phyloP scores from a whole-genome alignment of 192 early-diverging fungal genomes.

The Coemansia sp. region DNA sequence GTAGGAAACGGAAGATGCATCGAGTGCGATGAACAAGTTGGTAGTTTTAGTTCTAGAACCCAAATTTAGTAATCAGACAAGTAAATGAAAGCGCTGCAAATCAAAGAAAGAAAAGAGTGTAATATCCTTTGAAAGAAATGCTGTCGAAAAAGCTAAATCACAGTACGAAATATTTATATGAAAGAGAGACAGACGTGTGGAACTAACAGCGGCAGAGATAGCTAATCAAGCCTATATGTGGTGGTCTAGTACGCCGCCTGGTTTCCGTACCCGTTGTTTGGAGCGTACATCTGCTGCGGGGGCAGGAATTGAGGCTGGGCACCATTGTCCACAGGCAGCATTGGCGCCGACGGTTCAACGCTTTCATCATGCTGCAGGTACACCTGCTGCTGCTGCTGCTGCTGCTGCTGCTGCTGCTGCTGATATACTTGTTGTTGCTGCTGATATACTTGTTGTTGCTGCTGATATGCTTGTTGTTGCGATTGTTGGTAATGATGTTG shows the following conservation, averaged over 20 bases:
- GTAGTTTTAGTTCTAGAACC: background rate
- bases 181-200: too few species aligned
- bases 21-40: conserved; percentile 29
- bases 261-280: conserved; percentile 32
- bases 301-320: conserved; percentile 18
- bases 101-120: too few species aligned
- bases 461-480: conserved; percentile 11
- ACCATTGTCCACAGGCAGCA: conserved; percentile 4
- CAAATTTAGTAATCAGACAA: background rate
- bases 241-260: conserved; percentile 8
- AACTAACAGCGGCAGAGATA: too few species aligned
- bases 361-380: background rate
- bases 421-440: conserved; percentile 13
- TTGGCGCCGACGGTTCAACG: conserved; percentile 30
- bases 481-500: conserved; percentile 12
- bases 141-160: too few species aligned
- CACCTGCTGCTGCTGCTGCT: conserved; percentile 17
- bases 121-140: too few species aligned
- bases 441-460: conserved; percentile 11
- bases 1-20: conserved; percentile 17
- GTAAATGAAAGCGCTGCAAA: too few species aligned
- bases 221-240: too few species aligned
- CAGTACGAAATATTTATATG: too few species aligned
- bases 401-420: conserved; percentile 10
- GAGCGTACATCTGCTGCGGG: conserved; percentile 44